Base-by-base conservation (phyloP, 2,329 filamentous ascomycete genomes). In the Aspergillus sp. region DNA sequence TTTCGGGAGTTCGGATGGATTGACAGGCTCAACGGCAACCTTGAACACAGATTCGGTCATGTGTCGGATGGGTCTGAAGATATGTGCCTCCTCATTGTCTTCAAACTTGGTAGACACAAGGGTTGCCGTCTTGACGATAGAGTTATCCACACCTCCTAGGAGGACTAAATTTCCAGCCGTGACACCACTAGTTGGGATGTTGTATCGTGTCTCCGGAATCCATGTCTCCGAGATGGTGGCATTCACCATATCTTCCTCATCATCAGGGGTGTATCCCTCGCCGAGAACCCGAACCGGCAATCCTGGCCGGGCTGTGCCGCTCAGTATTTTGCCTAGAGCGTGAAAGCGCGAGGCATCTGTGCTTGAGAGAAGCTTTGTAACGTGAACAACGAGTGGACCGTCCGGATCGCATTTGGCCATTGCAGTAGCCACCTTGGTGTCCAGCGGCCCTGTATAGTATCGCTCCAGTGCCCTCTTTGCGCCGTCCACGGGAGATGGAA, bases 1-100 rank as follows among this genome's bases (percentile, higher is more conserved):
- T 81, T 99, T 99, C 11, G 95, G 95, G 34, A 99, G 83, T 78
- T 99, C 95, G 0, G 94, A 98, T 3, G 95, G 95, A 75, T 98
- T 99, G 77, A 99, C 95, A 1, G 95, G 95, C 79, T 99, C 95
- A 8, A 99, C 94, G 0, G 95, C 95, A 38, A 99, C 91, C 81
- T 99, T 99, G 78, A 99, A 91, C 1, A 99, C 93, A 0, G 94
- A 97, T 76, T 99, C 92, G 34, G 95, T 98, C 79, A 98, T 96
- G 79, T 99, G 95, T 8, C 89, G 88, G 63, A 99, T 86, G 0
- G 95, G 94, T 66, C 89, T 90, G 85, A 99, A 98, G 72, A 99
- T 96, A 77, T 96, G 96, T 0, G 92, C 93, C 64, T 96, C 93
- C 76, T 98, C 94, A 51, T 95, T 88, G 56, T 96, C 90, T 28